Evolutionary conservation across 306 rosid species (phyloP).

Genomic region (Cajanus cajan): DNA sequence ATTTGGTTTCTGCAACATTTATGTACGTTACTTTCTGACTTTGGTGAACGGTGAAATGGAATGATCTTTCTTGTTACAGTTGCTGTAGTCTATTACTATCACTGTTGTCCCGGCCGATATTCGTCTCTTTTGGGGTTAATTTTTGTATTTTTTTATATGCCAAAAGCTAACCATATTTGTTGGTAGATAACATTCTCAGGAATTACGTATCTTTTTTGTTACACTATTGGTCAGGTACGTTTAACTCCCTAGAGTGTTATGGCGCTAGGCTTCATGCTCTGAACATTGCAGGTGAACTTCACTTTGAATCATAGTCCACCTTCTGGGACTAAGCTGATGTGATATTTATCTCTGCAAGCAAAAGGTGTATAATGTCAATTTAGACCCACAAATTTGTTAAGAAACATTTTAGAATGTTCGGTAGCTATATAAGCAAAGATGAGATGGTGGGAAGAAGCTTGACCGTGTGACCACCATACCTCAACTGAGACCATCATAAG

Average conservation of each 20-base stretch:
- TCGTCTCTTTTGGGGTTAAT: too few relatives aligned
- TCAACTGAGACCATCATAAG: too few relatives aligned
- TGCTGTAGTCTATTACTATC: not conserved
- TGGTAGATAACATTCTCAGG: not conserved
- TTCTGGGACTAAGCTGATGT: not conserved
- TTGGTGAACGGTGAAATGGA: not conserved
- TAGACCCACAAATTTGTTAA: too few relatives aligned
- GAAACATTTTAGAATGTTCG: too few relatives aligned
- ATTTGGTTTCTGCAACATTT: not conserved
- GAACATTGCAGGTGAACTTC: not conserved
- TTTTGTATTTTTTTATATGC: not conserved
- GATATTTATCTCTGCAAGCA: not conserved
- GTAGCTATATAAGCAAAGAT: too few relatives aligned
- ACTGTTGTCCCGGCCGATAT: not conserved
- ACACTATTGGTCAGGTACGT: not conserved
- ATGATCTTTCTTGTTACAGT: not conserved
- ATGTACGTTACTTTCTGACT: not conserved
- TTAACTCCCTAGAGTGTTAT: not conserved
- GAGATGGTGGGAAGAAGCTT: too few relatives aligned
- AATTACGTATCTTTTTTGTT: too few relatives aligned
- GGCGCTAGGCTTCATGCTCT: too few relatives aligned
- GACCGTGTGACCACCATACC: too few relatives aligned
- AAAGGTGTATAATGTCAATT: not conserved
- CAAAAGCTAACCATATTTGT: not conserved
- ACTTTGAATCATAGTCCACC: not conserved